A percentile compares a stretch with the other conserved stretches of the same genome.
phyloP scores from a whole-genome alignment of 225 moss, liverwort and hornwort genomes.

The Sphagnum tenellum region DNA sequence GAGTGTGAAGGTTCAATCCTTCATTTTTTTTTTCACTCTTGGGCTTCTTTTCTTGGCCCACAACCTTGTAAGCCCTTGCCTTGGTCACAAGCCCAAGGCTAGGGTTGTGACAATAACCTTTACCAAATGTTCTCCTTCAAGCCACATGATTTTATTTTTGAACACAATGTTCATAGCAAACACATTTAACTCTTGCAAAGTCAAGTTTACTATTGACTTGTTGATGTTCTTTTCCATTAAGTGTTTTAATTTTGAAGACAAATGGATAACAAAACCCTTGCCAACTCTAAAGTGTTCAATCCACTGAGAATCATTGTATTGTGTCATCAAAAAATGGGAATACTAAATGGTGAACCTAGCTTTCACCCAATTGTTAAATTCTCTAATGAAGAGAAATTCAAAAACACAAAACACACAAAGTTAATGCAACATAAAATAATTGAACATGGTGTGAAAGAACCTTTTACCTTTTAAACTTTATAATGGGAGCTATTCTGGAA shows the following conservation, averaged over 20 bases:
- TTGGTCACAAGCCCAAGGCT: too few species aligned
- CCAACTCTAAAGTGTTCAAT: background rate
- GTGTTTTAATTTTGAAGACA: background rate
- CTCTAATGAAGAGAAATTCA: background rate
- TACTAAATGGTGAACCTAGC: background rate
- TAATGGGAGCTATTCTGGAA: too few species aligned
- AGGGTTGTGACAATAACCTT: too few species aligned
- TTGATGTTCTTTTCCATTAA: background rate
- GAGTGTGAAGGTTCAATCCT: too few species aligned
- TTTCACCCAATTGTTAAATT: background rate
- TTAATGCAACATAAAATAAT: too few species aligned
- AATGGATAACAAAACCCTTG: background rate
- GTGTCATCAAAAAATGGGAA: background rate
- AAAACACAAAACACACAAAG: too few species aligned
- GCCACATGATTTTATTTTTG: background rate
- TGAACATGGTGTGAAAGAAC: too few species aligned
- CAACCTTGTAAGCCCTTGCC: too few species aligned
- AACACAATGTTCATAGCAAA: background rate
- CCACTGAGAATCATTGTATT: background rate
- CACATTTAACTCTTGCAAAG: constrained; percentile 1
- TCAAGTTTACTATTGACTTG: background rate
- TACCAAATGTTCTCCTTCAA: background rate
- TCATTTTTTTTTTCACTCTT: too few species aligned
- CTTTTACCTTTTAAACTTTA: too few species aligned
- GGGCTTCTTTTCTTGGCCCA: too few species aligned